Evolutionary conservation across 2,329 filamentous ascomycete genomes (phyloP).

Genomic region (Xylariaceae sp.): DNA sequence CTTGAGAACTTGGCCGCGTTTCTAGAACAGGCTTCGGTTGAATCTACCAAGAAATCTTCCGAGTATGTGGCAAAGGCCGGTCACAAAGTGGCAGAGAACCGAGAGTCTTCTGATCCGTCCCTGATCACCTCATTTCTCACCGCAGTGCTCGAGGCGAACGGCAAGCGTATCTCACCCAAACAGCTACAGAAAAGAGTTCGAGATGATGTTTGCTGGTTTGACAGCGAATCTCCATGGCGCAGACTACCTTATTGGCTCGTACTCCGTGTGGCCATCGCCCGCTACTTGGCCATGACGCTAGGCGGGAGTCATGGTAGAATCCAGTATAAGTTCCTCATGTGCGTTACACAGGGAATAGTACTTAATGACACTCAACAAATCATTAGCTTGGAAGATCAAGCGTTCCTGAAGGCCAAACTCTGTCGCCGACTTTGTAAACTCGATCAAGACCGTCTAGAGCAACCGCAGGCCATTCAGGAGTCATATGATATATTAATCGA

Average conservation of each 20-base stretch:
- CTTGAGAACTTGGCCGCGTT: constrained; percentile 51
- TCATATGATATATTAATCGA: constrained; percentile 37
- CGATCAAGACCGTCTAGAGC: constrained; percentile 42
- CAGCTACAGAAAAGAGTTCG: constrained; percentile 59
- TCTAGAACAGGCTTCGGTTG: constrained; percentile 56
- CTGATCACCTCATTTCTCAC: constrained; percentile 62
- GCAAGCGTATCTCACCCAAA: constrained; percentile 39
- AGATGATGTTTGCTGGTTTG: constrained; percentile 60
- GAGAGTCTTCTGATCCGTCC: constrained; percentile 58
- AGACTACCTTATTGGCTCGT: constrained; percentile 63
- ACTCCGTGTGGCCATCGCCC: constrained; percentile 58
- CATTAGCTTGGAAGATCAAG: constrained; percentile 41
- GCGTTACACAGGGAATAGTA: constrained; percentile 47
- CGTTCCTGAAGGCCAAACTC: constrained; percentile 54
- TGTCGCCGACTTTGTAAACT: constrained; percentile 62
- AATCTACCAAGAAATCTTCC: constrained; percentile 55
- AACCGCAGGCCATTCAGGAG: constrained; percentile 6
- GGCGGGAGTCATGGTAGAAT: constrained; percentile 46
- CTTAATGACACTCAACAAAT: constrained; percentile 42
- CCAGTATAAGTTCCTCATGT: constrained; percentile 61
- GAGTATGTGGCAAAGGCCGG: constrained; percentile 56
- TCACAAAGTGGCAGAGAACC: constrained; percentile 49
- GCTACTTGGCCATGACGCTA: constrained; percentile 48
- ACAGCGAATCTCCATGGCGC: constrained; percentile 59
- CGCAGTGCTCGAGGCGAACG: constrained; percentile 59